Evolutionary conservation across 2,329 filamentous ascomycete genomes (phyloP), one percentile per base, ranked within the genome.

Genomic region (Colletotrichum chlorophyti): DNA sequence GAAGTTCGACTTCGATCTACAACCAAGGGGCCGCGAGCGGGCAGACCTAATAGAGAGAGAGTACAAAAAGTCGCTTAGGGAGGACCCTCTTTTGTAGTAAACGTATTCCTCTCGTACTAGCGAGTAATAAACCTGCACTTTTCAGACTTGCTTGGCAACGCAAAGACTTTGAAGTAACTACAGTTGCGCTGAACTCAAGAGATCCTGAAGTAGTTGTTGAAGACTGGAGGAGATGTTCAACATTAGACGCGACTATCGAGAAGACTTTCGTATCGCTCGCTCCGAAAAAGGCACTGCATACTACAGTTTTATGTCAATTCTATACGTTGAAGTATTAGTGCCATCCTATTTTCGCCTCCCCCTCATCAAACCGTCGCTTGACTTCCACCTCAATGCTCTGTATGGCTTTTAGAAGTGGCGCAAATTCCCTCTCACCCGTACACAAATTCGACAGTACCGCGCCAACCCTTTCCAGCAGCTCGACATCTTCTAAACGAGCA

Each of bases 321-420:
- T n/a, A n/a, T n/a, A n/a, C n/a, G n/a, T n/a, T n/a, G n/a, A n/a
- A n/a, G n/a, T n/a, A n/a, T n/a, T n/a, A n/a, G n/a, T n/a, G n/a
- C n/a, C n/a, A n/a, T n/a, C n/a, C n/a, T n/a, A n/a, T n/a, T n/a
- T n/a, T n/a, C n/a, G n/a, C n/a, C 12, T 21, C 15, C 2, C 26
- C 11, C 5, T 11, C 15, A 17, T 31, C 26, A 45, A 10, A 24
- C 2, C 15, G 21, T 29, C 41, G 15, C 23, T 58, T 60, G 21
- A 70, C 65, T 27, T 69, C 69, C 2, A 53, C 50, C 8, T 65
- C 67, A 2, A 70, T 60, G 10, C 41, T 64, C 27, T 66, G 66
- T 43, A 70, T 64, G 3, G 68, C 68, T 24, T 63, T 62, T 1
- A 70, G 57, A 17, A 70, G 51, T 0, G 69, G 69, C 34, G 64